Percentiles rank a stretch among this genome's conserved stretches.
phyloP scores from a whole-genome alignment of 2,329 filamentous ascomycete genomes.

The Penicillium sp. region DNA sequence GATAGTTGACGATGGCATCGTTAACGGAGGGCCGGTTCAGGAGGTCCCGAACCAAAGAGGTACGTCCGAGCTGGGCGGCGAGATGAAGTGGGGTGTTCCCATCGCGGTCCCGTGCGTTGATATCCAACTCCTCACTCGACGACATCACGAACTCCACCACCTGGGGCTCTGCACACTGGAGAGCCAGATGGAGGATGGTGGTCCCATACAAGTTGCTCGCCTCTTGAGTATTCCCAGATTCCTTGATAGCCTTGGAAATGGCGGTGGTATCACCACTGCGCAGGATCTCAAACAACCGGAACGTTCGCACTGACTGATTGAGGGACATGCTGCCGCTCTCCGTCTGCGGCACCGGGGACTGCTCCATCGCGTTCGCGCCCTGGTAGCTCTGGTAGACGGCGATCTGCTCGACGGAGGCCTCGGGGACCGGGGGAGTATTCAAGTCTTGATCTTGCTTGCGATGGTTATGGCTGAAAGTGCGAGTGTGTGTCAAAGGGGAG shows the following conservation, averaged over 20 bases:
- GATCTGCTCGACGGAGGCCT: conserved; percentile 27
- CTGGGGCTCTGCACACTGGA: conserved; percentile 88
- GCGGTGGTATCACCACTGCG: conserved; percentile 84
- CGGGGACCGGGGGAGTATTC: conserved; percentile 17
- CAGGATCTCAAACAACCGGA: conserved; percentile 88
- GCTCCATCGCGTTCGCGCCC: conserved; percentile 25
- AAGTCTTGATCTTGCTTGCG: conserved; percentile 28
- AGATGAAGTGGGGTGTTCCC: conserved; percentile 92
- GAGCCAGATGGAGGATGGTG: conserved; percentile 84
- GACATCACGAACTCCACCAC: conserved; percentile 95
- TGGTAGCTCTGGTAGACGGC: conserved; percentile 21
- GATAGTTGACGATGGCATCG: conserved; percentile 78
- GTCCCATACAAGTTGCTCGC: conserved; percentile 58
- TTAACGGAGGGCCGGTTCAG: conserved; percentile 80
- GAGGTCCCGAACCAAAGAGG: conserved; percentile 73
- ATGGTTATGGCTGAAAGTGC: conserved; percentile 29
- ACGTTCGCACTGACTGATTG: conserved; percentile 90
- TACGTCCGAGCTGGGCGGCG: conserved; percentile 75
- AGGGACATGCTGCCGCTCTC: conserved; percentile 53
- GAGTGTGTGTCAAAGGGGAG: conserved; percentile 28
- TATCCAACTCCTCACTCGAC: conserved; percentile 64
- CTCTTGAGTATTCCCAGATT: conserved; percentile 52
- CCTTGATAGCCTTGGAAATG: conserved; percentile 74
- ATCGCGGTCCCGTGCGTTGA: conserved; percentile 87
- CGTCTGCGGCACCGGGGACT: conserved; percentile 31